phyloP scores from a whole-genome alignment of 129 eudicot genomes.

The Artemisia tridentata region DNA sequence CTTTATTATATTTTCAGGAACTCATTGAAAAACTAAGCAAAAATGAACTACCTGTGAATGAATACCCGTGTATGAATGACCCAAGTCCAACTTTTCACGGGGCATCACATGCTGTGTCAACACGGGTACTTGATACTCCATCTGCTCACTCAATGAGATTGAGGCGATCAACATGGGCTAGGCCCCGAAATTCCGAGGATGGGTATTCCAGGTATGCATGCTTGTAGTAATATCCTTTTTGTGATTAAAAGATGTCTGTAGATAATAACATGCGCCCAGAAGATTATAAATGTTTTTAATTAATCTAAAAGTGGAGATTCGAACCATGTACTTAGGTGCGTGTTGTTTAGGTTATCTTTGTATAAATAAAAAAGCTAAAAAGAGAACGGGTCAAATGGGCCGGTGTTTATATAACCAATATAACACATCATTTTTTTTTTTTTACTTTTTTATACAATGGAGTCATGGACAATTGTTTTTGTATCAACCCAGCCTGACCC shows the following conservation, averaged over 20 bases:
- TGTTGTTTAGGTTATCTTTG: not conserved
- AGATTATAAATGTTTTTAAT: not conserved
- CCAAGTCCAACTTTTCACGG: conserved; percentile 86
- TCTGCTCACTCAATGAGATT: conserved; percentile 77
- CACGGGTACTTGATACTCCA: conserved; percentile 45
- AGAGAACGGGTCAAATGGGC: not conserved
- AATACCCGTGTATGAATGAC: conserved; percentile 92
- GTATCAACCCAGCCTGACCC: not conserved
- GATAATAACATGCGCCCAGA: not conserved
- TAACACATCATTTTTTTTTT: no score
- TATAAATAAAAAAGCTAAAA: not conserved
- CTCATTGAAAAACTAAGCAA: conserved; percentile 72
- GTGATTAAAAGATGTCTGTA: not conserved
- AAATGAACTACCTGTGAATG: conserved; percentile 78
- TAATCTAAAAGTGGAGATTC: not conserved
- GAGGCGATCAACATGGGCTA: conserved; percentile 75
- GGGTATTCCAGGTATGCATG: conserved; percentile 72
- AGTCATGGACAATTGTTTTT: no score
- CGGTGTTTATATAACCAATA: no score
- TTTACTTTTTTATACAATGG: no score
- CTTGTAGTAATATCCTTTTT: not conserved
- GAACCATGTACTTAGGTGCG: not conserved
- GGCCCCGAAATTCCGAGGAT: conserved; percentile 78
- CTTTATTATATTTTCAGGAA: conserved; percentile 48
- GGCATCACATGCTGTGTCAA: conserved; percentile 46